Evolutionary conservation across 208 protist species (phyloP).

Genomic region (Leptomonas pyrrhocoris): DNA sequence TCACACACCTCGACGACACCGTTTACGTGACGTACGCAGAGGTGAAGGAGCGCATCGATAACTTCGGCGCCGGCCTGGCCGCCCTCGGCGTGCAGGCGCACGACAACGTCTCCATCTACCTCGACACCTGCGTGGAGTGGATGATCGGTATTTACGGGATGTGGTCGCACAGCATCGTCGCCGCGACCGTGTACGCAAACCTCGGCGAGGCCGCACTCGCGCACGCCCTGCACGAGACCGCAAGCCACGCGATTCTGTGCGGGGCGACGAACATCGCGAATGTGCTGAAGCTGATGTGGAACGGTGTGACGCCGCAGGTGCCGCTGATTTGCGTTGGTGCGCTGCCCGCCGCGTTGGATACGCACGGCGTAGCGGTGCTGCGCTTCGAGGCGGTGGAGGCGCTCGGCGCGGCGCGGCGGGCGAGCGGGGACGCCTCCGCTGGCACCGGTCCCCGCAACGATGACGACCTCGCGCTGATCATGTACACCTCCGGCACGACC

Average conservation of each 20-base stretch:
- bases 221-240: constrained; percentile 71
- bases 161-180: constrained; percentile 65
- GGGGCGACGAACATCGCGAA: constrained; percentile 52
- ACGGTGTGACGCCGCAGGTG: constrained; percentile 46
- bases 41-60: constrained; percentile 42
- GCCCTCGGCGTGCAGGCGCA: constrained; percentile 45
- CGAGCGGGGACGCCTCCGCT: constrained; percentile 31
- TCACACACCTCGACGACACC: constrained; percentile 61
- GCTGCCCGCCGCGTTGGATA: constrained; percentile 32
- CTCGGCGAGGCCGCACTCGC: constrained; percentile 76
- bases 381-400: constrained; percentile 64
- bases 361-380: constrained; percentile 34
- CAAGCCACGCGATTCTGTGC: constrained; percentile 67
- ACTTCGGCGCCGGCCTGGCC: constrained; percentile 61
- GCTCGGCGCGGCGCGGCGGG: constrained; percentile 27
- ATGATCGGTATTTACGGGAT: constrained; percentile 74
- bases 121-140: constrained; percentile 88
- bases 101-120: constrained; percentile 71
- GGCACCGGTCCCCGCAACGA: constrained; percentile 39
- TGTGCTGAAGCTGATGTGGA: constrained; percentile 49
- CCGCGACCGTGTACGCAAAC: constrained; percentile 85
- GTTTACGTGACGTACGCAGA: constrained; percentile 47
- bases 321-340: constrained; percentile 62
- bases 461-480: constrained; percentile 53
- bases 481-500: constrained; percentile 90